A percentile compares a stretch with the other conserved stretches of the same genome.
phyloP scores from a whole-genome alignment of 2,329 filamentous ascomycete species.

The Coniochaeta hoffmannii region DNA sequence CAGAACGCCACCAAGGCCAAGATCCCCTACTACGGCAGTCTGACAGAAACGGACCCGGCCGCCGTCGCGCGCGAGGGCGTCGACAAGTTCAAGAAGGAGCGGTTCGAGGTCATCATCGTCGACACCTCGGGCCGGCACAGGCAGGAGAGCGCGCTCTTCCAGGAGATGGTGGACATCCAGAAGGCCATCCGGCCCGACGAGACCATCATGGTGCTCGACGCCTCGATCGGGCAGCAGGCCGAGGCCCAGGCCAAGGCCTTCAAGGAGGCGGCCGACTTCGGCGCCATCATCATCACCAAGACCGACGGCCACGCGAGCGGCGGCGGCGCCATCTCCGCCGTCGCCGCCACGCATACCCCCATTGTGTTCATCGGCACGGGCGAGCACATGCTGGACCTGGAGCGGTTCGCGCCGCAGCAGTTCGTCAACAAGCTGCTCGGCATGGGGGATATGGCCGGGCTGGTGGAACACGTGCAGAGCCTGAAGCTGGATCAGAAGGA shows the following conservation, averaged over 20 bases:
- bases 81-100: slow-evolving; percentile 98
- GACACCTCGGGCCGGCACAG: slow-evolving; percentile 93
- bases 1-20: slow-evolving; percentile 99
- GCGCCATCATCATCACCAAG: slow-evolving; percentile 98
- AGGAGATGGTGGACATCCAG: slow-evolving; percentile 97
- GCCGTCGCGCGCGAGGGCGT: slow-evolving; percentile 93
- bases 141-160: slow-evolving; percentile 90
- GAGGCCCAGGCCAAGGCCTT: slow-evolving; percentile 93
- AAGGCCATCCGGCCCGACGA: slow-evolving; percentile 84
- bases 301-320: slow-evolving; percentile 93
- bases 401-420: slow-evolving; percentile 84
- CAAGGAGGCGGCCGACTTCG: slow-evolving; percentile 95
- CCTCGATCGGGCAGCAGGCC: slow-evolving; percentile 92
- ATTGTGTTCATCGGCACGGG: slow-evolving; percentile 98
- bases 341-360: slow-evolving; percentile 90
- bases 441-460: slow-evolving; percentile 92
- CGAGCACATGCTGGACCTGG: slow-evolving; percentile 92
- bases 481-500: slow-evolving; percentile 96
- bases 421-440: slow-evolving; percentile 92
- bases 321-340: slow-evolving; percentile 94
- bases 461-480: slow-evolving; percentile 94
- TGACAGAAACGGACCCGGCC: slow-evolving; percentile 93
- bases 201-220: slow-evolving; percentile 96
- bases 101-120: slow-evolving; percentile 97
- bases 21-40: slow-evolving; percentile 94